Evolutionary conservation across 805 yeast species (phyloP).

Genomic region (Candida adriatica): DNA sequence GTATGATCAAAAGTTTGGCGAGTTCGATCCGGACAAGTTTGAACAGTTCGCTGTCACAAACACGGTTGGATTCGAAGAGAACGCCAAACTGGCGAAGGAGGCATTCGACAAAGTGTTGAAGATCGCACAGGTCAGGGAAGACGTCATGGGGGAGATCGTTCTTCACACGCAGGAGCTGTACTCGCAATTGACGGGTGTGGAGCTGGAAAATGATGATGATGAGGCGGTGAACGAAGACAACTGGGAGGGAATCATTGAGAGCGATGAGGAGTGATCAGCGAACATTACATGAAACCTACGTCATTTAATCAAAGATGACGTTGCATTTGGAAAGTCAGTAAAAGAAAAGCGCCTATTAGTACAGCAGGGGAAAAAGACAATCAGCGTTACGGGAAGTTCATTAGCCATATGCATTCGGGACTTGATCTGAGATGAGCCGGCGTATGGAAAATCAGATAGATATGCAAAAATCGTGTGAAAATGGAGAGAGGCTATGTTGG

Average conservation of each 20-base stretch:
- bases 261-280: slow-evolving; percentile 25
- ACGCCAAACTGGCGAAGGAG: slow-evolving; percentile 10
- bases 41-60: slow-evolving; percentile 14
- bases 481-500: no score
- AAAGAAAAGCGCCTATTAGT: not conserved
- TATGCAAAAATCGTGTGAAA: no score
- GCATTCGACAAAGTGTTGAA: slow-evolving; percentile 12
- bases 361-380: no score
- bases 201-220: slow-evolving; percentile 35
- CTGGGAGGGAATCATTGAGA: slow-evolving; percentile 47
- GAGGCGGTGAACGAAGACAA: slow-evolving; percentile 29
- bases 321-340: not conserved
- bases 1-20: slow-evolving; percentile 11
- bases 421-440: no score
- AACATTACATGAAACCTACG: not conserved
- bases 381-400: no score
- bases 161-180: slow-evolving; percentile 47
- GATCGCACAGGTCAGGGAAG: slow-evolving; percentile 29
- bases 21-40: slow-evolving; percentile 20
- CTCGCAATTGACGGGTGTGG: slow-evolving; percentile 53
- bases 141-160: slow-evolving; percentile 52
- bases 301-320: not conserved
- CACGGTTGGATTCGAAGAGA: slow-evolving; percentile 12
- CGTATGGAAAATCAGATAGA: no score
- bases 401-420: no score